Base-by-base conservation (phyloP, 768 basidiomycete species). In the Lactarius sanguifluus region DNA sequence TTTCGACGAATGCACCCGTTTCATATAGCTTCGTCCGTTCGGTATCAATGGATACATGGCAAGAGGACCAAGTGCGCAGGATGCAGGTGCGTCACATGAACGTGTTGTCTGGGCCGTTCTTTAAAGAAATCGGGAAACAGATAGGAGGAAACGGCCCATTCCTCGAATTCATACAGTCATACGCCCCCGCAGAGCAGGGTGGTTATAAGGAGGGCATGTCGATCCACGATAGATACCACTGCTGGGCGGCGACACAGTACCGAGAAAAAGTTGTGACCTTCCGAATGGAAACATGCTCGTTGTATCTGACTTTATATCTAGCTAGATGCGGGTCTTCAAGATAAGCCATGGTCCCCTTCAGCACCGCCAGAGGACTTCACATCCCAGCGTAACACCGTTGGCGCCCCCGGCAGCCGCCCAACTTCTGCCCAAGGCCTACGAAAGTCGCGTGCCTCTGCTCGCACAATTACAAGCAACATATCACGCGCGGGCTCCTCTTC, bases 31-130 rank as follows among this genome's bases (percentile, higher is more conserved):
- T 95, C 77, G 92, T 96, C 63, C 84, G 95, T 75, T 94, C 92
- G 50, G 86, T 95, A 69, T 94, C 94, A 62, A 98, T 97, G 96
- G 96, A 97, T 78, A 91, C 94, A 70, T 97, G 95, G 94, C 89
- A 91, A 70, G 85, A 87, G 43, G 93, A 96, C 66, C 94, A 97
- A 77, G 79, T 94, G 69, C 87, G 76, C 72, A 84, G 92, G 69
- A 98, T 99, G 94, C 88, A 91, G 86, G 94, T 94, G 58, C 60
- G 57, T 57, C 47, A 58, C 55, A 41, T 60, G 50, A 52, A 50
- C 56, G 65, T 56, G 43, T 32, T 62, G n/a, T 47, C 56, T 6
- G 2, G 43, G n/a, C 18, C 66, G 54, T 67, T 59, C 61, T 57
- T 25, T 62, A 45, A 47, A 57, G 6, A 40, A 59, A 57, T 23